Base-by-base conservation (phyloP, 345 rosid genomes). In the Lagerstroemia speciosa region DNA sequence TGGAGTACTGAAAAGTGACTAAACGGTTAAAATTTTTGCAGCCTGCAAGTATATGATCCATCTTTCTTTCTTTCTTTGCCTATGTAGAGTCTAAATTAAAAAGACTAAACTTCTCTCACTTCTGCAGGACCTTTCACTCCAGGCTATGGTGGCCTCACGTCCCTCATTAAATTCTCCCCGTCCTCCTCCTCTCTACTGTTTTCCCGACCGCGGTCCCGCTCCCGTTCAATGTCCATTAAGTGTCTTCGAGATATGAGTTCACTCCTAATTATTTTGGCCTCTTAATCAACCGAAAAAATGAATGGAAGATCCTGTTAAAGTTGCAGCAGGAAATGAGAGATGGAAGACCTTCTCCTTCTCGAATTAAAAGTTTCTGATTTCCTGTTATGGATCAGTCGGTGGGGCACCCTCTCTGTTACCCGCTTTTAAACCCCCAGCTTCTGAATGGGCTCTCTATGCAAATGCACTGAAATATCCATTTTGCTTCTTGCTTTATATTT, bases 1-100 rank as follows among this genome's bases (percentile, higher is more conserved):
- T 48, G 55, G 55, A 20, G 55, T 19, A 53, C 63, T 58, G 63
- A 58, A 30, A 58, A 58, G 63, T 58, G 63, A 58, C 33, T 58
- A 27, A 58, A 58, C 63, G 63, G 34, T 58, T 58, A 58, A 58
- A 30, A 58, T 30, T 30, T 38, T 58, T 58, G 63, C 63, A 58
- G 33, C 16, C 29, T 57, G 16, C 29, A 15, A 5, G 63, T 30
- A 9, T 27, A 30, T 58, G 20, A 15, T 5, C 41, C 10, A 38
- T 38, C 41, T 10, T 58, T 58, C 62, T 58, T 14, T 58, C 33
- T 58, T 26, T 10, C 63, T 48, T 58, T 58, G 63, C 63, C 34
- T 5, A 58, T 27, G 32, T 30, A 27, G 19, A 8, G 32, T 55
- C 61, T 24, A 55, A 58, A 58, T 58, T 58, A 27, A 58, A 27